These are phyloP conservation scores for Tulasnella sp. DNA, from an alignment of 768 basidiomycete genomes.

Conservation along the genomic window DNA sequence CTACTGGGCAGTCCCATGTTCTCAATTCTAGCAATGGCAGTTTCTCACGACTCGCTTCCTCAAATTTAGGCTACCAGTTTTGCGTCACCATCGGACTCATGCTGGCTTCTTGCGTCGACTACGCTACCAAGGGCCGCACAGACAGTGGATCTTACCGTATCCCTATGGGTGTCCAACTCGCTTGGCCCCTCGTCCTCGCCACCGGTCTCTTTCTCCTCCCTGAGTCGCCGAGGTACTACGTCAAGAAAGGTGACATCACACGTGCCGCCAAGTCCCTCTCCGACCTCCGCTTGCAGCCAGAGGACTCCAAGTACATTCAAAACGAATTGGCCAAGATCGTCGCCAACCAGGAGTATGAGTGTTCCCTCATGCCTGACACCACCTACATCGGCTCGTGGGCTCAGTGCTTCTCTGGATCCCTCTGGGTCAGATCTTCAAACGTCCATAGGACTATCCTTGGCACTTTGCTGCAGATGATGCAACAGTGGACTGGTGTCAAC, in stretches of 20 bases:
- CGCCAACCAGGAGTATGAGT: too few relatives aligned
- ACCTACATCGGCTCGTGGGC: too few relatives aligned
- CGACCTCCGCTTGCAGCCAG: constrained; percentile 39
- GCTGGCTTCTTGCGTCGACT: constrained; percentile 30
- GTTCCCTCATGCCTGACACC: too few relatives aligned
- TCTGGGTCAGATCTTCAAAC: too few relatives aligned
- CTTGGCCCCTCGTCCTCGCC: constrained; percentile 60
- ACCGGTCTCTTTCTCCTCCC: constrained; percentile 67
- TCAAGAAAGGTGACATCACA: constrained; percentile 66
- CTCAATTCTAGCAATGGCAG: not conserved
- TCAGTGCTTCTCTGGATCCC: too few relatives aligned
- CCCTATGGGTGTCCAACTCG: constrained; percentile 60
- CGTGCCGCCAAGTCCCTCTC: constrained; percentile 54
- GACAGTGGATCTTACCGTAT: constrained; percentile 64
- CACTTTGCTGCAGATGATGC: constrained; percentile 21
- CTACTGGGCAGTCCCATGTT: constrained; percentile 74
- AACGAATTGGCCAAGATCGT: constrained; percentile 63
- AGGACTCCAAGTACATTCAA: constrained; percentile 54
- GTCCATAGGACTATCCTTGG: too few relatives aligned
- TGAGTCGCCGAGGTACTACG: constrained; percentile 72
- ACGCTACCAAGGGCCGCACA: constrained; percentile 39
- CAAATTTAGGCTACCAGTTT: not conserved
- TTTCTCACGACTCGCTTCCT: constrained; percentile 35
- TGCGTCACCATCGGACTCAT: not conserved
- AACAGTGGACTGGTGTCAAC: constrained; percentile 74